phyloP scores from a whole-genome alignment of 441 rosid species.

The Euphorbia schlechtendalii region DNA sequence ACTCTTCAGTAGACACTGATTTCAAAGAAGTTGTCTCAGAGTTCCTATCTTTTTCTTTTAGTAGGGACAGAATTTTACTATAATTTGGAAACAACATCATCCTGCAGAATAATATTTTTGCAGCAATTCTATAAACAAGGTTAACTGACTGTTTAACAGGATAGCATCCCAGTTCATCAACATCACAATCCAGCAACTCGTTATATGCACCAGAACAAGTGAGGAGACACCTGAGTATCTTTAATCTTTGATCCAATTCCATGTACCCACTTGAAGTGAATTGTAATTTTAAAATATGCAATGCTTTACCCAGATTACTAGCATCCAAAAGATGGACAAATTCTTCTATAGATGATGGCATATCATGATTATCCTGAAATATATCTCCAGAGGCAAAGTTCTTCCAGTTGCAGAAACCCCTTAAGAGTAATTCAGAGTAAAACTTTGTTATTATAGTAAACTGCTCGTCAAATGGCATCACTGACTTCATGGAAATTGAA shows the following conservation, averaged over 20 bases:
- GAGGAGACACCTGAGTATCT: conserved; percentile 51
- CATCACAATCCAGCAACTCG: conserved; percentile 55
- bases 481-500: conserved; percentile 38
- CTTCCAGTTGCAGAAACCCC: conserved; percentile 54
- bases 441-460: conserved; percentile 39
- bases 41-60: conserved; percentile 30
- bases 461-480: conserved; percentile 34
- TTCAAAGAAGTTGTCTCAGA: conserved; percentile 25
- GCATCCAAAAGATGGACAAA: conserved; percentile 46
- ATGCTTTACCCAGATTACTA: conserved; percentile 73
- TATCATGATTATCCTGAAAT: conserved; percentile 57
- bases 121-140: conserved; percentile 50
- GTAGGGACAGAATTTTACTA: conserved; percentile 20
- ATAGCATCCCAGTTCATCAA: conserved; percentile 35
- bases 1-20: conserved; percentile 29
- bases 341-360: conserved; percentile 46
- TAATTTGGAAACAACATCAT: conserved; percentile 53
- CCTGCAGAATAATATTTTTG: conserved; percentile 51
- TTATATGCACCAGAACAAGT: conserved; percentile 30
- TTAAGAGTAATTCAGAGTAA: conserved; percentile 52
- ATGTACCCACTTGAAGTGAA: conserved; percentile 42
- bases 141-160: conserved; percentile 45
- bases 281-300: conserved; percentile 54
- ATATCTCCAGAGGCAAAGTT: conserved; percentile 48
- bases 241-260: conserved; percentile 39